Base-by-base conservation (phyloP, 1,139 yeast species). In the Pichia sorboxylosa region DNA sequence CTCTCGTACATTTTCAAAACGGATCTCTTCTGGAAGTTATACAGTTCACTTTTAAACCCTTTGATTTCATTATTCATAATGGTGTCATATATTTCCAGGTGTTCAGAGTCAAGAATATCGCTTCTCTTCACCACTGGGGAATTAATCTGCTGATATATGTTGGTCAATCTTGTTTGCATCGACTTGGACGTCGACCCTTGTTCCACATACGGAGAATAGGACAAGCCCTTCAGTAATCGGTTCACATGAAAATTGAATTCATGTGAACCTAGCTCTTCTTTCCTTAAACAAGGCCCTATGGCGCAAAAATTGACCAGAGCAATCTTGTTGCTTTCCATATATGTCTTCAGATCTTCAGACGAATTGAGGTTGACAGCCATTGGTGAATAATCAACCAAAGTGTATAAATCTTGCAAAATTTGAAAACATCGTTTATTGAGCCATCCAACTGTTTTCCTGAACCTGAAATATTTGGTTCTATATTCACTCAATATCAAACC, bases 11-110 rank as follows among this genome's bases (percentile, higher is more conserved):
- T 77, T 41, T 66, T 68, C 5, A 69, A 61, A 2, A 76, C 58
- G 0, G 84, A 73, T 32, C 67, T 63, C 9, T 63, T 51, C 47
- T 77, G 85, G 42, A 73, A 77, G 4, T 64, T 63, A 45, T 74
- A 76, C 8, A 76, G 54, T 1, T 45, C 41, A 13, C 80, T 64
- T 28, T 52, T 60, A 29, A 77, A 56, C 0, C 83, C 84, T 1
- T 55, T 51, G 2, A 73, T 55, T 4, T 51, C 45, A 25, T 53
- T 52, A 15, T 48, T 47, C 34, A 46, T 40, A 29, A 51, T 44
- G 21, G 31, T 43, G 18, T 29, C 40, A 15, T 45, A 42, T 29
- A 39, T 30, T 6, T 37, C 44, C 13, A 28, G 29, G 8, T 34
- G 33, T 10, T 41, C 48, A 5, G 26, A 16, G 16, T 42, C 43